phyloP scores from a whole-genome alignment of 1,284 basidiomycete species.

The Trametes pubescens region DNA sequence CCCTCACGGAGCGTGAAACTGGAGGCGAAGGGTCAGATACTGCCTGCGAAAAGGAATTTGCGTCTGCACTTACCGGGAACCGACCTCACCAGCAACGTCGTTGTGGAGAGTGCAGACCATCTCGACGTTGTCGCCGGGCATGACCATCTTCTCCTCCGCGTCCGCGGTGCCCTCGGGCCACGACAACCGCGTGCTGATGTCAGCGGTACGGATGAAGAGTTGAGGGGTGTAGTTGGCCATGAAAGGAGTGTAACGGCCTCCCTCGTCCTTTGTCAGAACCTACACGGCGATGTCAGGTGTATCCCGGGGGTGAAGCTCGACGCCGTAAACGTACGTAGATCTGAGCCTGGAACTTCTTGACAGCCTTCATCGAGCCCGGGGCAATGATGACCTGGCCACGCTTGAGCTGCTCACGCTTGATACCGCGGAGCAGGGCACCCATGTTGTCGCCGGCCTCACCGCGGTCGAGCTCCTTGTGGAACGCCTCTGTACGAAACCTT shows the following conservation, averaged over 20 bases:
- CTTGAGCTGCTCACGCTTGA: slow-evolving; percentile 96
- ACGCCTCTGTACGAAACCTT: slow-evolving; percentile 76
- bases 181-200: slow-evolving; percentile 87
- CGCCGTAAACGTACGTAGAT: slow-evolving; percentile 73
- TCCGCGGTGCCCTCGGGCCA: slow-evolving; percentile 88
- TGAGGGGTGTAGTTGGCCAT: slow-evolving; percentile 97
- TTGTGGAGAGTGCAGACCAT: slow-evolving; percentile 88
- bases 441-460: slow-evolving; percentile 99
- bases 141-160: slow-evolving; percentile 90
- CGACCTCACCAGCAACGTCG: slow-evolving; percentile 92
- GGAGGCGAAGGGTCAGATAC: slow-evolving; percentile 1
- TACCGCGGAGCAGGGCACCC: slow-evolving; percentile 96
- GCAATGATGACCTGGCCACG: slow-evolving; percentile 93
- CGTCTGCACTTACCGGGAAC: slow-evolving; percentile 70
- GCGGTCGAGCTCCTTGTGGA: slow-evolving; percentile 99
- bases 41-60: not conserved
- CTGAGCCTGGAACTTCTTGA: slow-evolving; percentile 94
- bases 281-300: slow-evolving; percentile 37
- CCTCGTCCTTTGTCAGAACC: slow-evolving; percentile 97
- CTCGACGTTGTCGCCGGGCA: slow-evolving; percentile 99
- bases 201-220: slow-evolving; percentile 95
- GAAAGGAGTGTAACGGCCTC: slow-evolving; percentile 97
- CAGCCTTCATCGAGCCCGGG: slow-evolving; percentile 93
- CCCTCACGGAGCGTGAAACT: slow-evolving; percentile 98
- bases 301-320: not conserved